Evolutionary conservation across 2,329 filamentous ascomycete genomes (phyloP), one percentile per base, ranked within the genome.

Genomic region (Sporothrix curviconia): DNA sequence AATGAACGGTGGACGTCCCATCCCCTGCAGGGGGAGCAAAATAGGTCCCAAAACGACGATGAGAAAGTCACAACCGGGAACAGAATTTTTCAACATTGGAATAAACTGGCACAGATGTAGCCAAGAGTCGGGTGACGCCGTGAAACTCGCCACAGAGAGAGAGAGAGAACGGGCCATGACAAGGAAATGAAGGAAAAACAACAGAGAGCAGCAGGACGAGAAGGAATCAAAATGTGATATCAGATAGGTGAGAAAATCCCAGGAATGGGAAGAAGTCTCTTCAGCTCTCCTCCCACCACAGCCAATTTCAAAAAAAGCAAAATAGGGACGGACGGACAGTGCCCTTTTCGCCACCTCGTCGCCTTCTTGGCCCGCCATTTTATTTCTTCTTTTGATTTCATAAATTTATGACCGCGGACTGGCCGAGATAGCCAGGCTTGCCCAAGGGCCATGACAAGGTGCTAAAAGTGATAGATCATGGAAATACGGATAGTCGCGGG

Each of bases 91-190:
- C 17, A 32, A 53, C 19, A 36, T 28, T 34, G 19, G 50, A 17
- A 43, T 30, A 22, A 53, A 9, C 36, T 22, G 28, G 51, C 15
- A 55, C 7, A 15, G 6, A 25, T 14, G 25, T 28, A 55, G 32
- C 24, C 36, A 56, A 42, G 25, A 51, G 46, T 51, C 46, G 55
- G n/a, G 55, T n/a, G 17, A 44, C 25, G n/a, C 46, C 46, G 55
- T 51, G 46, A 43, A 44, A 57, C 43, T 17, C 7, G 15, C 17
- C 34, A 17, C 36, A 22, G 32, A 32, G 30, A 19, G 6, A 40
- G 14, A 36, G 11, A 28, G 19, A 19, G 9, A 15, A 22, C 30
- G 40, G 6, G 28, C 28, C 28, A 32, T 32, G 28, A 28, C 32
- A 55, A 9, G 9, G 7, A 37, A 28, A n/a, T n/a, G n/a, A 36